Evolutionary conservation across 2,329 filamentous ascomycete species (phyloP), one percentile per base, ranked within the genome.

Genomic region (Pezicula neosporulosa): DNA sequence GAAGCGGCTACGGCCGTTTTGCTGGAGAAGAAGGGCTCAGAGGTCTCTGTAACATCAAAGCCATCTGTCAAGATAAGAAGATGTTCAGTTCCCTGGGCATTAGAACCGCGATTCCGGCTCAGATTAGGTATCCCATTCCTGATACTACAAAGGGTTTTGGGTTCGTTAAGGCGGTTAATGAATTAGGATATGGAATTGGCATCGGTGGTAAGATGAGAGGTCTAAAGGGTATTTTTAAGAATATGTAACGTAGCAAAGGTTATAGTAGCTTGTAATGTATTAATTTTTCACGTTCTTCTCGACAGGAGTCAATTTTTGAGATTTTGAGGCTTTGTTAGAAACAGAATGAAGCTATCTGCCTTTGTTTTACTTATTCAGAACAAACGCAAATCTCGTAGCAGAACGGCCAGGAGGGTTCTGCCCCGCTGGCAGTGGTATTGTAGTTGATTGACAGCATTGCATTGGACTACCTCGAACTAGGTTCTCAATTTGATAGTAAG

Each of bases 1-100:
- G 91, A 1, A 95, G 89, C 21, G 94, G 89, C 0, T 97, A 97
- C 68, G 94, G 94, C 1, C 80, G 93, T 3, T 99, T 99, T 70
- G 93, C 90, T 0, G 94, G 91, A 21, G 85, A 89, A 58, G 94
- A 99, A 68, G 94, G 94, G 0, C 72, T 99, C 19, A 78, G 90
- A 35, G 86, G 85, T 3, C 66, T 99, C 49, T 96, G 90, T 69
- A 97, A 97, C 70, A 69, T 85, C 57, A 99, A 99, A 75, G 84
- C 87, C 51, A 76, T 99, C 30, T 96, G 91, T 64, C 77, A 84
- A 55, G 94, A 99, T 73, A 77, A 85, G 35, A 76, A 78, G 52
- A 30, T 44, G 6, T 44, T 44, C n/a, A 76, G 73, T 15, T 80
- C 78, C 74, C 60, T 85, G 18, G 83, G 84, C 2, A 65, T 88